Conservation (phyloP, 2,329 filamentous ascomycete genomes). For the Cladophialophora immunda region DNA sequence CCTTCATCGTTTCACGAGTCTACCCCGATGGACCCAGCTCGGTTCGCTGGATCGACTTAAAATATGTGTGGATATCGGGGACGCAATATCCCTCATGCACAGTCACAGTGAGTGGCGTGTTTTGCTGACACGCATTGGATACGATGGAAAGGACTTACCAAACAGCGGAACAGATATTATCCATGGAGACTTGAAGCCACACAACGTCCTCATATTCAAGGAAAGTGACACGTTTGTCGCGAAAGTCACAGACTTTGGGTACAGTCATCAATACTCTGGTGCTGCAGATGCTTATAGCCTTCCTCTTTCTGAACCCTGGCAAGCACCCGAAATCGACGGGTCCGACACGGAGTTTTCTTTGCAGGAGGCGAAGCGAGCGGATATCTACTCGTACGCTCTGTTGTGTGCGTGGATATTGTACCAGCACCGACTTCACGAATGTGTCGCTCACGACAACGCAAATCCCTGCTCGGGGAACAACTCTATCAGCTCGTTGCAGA, state of each 20-base stretch:
- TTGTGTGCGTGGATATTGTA: not conserved
- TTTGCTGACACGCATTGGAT: not conserved
- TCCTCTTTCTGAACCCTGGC: not conserved
- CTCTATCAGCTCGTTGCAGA: not conserved
- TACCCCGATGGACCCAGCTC: not conserved
- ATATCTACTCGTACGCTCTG: not conserved
- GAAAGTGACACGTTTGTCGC: not conserved
- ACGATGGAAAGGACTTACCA: too few relatives aligned
- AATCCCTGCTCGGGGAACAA: not conserved
- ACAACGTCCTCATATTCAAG: constrained; percentile 1
- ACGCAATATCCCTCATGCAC: not conserved
- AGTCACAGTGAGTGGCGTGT: not conserved
- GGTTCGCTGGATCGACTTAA: not conserved
- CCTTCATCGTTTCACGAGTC: not conserved
- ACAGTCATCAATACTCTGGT: not conserved
- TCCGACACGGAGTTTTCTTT: not conserved
- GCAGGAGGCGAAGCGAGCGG: not conserved
- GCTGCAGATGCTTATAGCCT: not conserved
- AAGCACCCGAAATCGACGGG: not conserved
- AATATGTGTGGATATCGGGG: not conserved
- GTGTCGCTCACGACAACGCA: not conserved
- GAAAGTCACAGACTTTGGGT: not conserved
- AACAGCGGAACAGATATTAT: not conserved
- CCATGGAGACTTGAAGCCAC: not conserved
- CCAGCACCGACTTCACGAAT: not conserved